Evolutionary conservation across 352 stramenopile species (phyloP), one percentile per base, ranked within the genome.

Genomic region (Pythium sp.): DNA sequence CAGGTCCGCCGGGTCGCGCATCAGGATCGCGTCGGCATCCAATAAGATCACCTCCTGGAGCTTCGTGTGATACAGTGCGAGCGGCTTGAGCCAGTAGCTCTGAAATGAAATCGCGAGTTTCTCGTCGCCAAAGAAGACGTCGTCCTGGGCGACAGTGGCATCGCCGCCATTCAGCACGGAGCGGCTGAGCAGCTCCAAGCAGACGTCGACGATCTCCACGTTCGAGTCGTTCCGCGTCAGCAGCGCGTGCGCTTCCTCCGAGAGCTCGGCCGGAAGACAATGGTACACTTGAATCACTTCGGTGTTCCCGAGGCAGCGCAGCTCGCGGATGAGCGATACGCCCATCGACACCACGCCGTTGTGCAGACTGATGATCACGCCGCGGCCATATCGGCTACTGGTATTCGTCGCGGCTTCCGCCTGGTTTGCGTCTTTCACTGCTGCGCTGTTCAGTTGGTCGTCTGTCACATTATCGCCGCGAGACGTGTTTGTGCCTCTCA

Each of bases 151-250:
- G 49, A 56, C 24, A 22, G 49, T 30, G 49, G 49, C 26, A 14
- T 64, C 68, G 15, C 30, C 61, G 4, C 47, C 47, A 11, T 56
- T 32, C 18, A 59, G 47, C 34, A 38, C 61, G 41, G 63, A 63
- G 53, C 41, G 47, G 4, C 66, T 36, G 11, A 89, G 22, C 18
- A 83, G 30, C 2, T 86, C 72, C 0, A 71, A 65, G 68, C 81
- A 91, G 46, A 87, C 81, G 65, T 92, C 84, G 41, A 92, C 67
- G 69, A 91, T 80, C 70, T 90, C 83, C n/a, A 91, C 62, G 0
- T 64, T 53, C 14, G 57, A 60, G 65, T 91, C 83, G 30, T 80
- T 73, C 20, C 57, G 59, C 12, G 73, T 75, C n/a, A 91, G 70
- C 58, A 89, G 54, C 36, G 70, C 65, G 6, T 66, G 58, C 6